Evolutionary conservation across 2,329 filamentous ascomycete genomes (phyloP).

Genomic region (Penicillium sp.): DNA sequence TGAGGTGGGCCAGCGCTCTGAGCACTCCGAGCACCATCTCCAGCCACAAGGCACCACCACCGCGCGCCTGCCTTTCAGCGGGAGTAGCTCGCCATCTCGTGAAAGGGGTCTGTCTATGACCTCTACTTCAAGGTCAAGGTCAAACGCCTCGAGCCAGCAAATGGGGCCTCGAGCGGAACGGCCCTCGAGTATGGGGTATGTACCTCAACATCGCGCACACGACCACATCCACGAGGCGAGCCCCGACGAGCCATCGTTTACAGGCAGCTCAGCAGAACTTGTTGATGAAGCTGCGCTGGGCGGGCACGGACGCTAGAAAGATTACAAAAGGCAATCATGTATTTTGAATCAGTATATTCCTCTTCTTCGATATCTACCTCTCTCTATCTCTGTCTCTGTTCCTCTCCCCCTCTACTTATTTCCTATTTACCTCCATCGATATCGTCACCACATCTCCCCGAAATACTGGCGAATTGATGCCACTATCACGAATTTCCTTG

Average conservation of each 20-base stretch:
- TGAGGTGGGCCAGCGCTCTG: conserved; percentile 11
- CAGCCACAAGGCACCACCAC: conserved; percentile 29
- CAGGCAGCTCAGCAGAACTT: conserved; percentile 47
- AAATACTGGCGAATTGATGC: conserved; percentile 17
- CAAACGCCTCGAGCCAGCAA: conserved; percentile 35
- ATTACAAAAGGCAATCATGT: background rate
- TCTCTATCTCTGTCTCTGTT: background rate
- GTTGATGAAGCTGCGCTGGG: conserved; percentile 37
- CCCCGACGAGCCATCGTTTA: conserved; percentile 38
- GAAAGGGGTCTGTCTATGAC: conserved; percentile 39
- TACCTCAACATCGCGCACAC: conserved; percentile 49
- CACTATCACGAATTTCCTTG: conserved; percentile 26
- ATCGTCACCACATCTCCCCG: conserved; percentile 2
- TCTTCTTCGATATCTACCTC: conserved; percentile 8
- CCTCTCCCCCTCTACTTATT: background rate
- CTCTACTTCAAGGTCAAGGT: conserved; percentile 39
- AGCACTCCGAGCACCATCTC: conserved; percentile 20
- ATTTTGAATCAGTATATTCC: conserved; percentile 6
- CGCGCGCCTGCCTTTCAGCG: conserved; percentile 46
- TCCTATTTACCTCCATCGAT: background rate
- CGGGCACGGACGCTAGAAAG: conserved; percentile 12
- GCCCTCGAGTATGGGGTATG: conserved; percentile 53
- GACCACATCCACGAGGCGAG: conserved; percentile 50
- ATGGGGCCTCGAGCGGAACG: conserved; percentile 34
- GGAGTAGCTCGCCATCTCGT: conserved; percentile 37